Percentiles rank a stretch among this genome's conserved stretches.
Conservation (phyloP, 306 rosid species). For the Rubus parviflorus region DNA sequence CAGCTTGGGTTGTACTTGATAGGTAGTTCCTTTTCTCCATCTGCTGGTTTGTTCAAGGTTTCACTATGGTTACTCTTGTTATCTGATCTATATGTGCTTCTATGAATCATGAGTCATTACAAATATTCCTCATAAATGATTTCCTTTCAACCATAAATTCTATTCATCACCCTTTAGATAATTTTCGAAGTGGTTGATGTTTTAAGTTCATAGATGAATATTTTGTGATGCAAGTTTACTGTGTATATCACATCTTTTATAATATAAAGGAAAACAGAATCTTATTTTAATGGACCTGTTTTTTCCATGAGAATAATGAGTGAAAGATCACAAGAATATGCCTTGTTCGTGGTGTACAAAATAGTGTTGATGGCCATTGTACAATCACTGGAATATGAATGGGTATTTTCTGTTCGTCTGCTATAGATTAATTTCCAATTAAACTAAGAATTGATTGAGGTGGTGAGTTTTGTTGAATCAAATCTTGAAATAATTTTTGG, state of each 20-base stretch:
- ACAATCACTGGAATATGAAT: not conserved
- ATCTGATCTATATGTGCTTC: not conserved
- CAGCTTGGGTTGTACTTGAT: constrained; percentile 75
- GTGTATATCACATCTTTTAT: not conserved
- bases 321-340: not conserved
- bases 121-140: not conserved
- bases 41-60: not conserved
- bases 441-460: not conserved
- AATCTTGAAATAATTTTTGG: no score
- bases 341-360: not conserved
- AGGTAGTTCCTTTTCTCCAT: constrained; percentile 39
- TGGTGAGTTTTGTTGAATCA: not conserved
- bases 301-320: not conserved
- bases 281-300: not conserved
- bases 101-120: not conserved
- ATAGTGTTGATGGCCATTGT: not conserved
- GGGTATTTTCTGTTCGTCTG: not conserved
- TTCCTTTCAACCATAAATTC: not conserved
- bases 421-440: not conserved
- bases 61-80: not conserved
- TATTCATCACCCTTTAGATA: not conserved
- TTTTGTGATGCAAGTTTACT: not conserved
- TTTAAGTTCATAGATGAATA: not conserved
- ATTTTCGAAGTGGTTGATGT: not conserved
- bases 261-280: not conserved